Percentiles rank a stretch among this genome's conserved stretches.
phyloP scores from a whole-genome alignment of 2,329 filamentous ascomycete genomes.

The Alternaria infectoria region DNA sequence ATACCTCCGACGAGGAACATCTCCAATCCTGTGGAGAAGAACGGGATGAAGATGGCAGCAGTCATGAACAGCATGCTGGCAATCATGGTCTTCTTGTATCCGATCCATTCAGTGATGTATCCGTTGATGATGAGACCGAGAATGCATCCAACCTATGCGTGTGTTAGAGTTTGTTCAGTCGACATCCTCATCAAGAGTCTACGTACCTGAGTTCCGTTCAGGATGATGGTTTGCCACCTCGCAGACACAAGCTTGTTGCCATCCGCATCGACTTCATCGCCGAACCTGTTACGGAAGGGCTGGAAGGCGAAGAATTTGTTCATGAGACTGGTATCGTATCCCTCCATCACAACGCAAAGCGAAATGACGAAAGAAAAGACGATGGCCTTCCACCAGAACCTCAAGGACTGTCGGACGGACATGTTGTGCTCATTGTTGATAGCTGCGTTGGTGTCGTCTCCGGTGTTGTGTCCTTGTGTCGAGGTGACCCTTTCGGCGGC shows the following conservation, averaged over 20 bases:
- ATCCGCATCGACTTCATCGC: constrained; percentile 41
- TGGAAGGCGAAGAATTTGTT: constrained; percentile 71
- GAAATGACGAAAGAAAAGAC: constrained; percentile 82
- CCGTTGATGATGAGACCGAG: constrained; percentile 53
- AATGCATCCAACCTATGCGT: constrained; percentile 46
- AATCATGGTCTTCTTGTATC: constrained; percentile 40
- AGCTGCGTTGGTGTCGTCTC: constrained; percentile 28
- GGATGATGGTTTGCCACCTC: constrained; percentile 52
- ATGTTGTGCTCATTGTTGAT: constrained; percentile 54
- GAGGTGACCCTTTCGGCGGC: constrained; percentile 26
- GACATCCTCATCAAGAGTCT: not conserved
- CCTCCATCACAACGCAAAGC: constrained; percentile 87
- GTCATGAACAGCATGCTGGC: constrained; percentile 31
- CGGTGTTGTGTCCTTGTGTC: constrained; percentile 12
- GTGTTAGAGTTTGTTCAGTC: constrained; percentile 8
- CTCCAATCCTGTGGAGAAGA: constrained; percentile 49
- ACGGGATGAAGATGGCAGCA: constrained; percentile 34
- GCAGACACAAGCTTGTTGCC: constrained; percentile 48
- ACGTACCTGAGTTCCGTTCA: constrained; percentile 51
- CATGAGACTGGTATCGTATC: constrained; percentile 79
- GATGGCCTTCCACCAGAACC: constrained; percentile 83
- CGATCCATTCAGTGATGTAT: constrained; percentile 51
- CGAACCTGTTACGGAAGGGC: constrained; percentile 51
- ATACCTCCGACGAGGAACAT: constrained; percentile 67
- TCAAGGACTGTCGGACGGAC: constrained; percentile 71